Conservation (phyloP, 306 rosid species). For the Ormosia emarginata region DNA sequence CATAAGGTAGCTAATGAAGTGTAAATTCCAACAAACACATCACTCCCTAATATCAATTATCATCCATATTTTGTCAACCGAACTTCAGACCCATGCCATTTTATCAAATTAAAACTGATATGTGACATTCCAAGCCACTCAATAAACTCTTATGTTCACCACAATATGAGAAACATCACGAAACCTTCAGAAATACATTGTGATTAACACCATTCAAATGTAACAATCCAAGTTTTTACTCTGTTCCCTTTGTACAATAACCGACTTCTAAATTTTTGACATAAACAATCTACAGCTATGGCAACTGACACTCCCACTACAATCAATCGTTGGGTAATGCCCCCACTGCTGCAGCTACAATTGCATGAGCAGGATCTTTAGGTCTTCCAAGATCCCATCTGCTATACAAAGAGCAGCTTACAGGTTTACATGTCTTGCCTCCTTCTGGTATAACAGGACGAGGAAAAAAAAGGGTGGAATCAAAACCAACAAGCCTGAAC, state of each 20-base stretch:
- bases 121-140: conserved; percentile 53
- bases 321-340: conserved; percentile 46
- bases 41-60: conserved; percentile 17
- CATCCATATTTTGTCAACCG: conserved; percentile 29
- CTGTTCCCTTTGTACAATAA: conserved; percentile 62
- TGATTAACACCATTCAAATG: conserved; percentile 44
- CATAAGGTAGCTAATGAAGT: conserved; percentile 26
- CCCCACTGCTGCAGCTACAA: conserved; percentile 58
- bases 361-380: conserved; percentile 67
- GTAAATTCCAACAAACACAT: conserved; percentile 19
- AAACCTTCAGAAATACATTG: conserved; percentile 53
- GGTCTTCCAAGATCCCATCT: conserved; percentile 73
- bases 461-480: conserved; percentile 54
- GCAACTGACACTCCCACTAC: conserved; percentile 58
- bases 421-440: conserved; percentile 56
- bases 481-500: conserved; percentile 83
- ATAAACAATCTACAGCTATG: conserved; percentile 51
- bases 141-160: conserved; percentile 42
- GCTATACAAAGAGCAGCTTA: conserved; percentile 61
- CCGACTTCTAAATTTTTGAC: conserved; percentile 43
- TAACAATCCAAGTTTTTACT: conserved; percentile 40
- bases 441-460: conserved; percentile 61
- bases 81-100: conserved; percentile 20
- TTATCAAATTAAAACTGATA: conserved; percentile 22
- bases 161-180: conserved; percentile 35